phyloP scores from a whole-genome alignment of 306 rosid species.

The Boehmeria nivea region DNA sequence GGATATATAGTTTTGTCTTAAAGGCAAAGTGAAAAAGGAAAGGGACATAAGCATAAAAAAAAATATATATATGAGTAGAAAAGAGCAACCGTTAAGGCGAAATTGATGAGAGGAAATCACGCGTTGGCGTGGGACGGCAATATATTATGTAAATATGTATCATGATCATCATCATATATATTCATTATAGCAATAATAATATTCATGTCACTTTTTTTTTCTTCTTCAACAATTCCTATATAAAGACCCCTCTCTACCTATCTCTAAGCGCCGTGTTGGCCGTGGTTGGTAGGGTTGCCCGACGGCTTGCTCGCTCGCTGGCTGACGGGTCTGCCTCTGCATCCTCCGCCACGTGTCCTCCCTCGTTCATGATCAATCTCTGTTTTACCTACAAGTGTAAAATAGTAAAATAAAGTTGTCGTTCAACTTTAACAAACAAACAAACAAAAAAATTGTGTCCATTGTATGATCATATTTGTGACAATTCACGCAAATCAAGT shows the following conservation, averaged over 20 bases:
- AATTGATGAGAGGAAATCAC: constrained; percentile 42
- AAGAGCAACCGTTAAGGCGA: constrained; percentile 17
- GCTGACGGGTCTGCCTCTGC: background rate
- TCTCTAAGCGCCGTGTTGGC: too few species aligned
- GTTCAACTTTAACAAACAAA: background rate
- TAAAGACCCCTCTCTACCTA: too few species aligned
- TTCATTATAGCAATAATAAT: background rate
- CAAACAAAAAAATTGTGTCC: too few species aligned
- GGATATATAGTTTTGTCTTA: background rate
- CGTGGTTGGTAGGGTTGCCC: too few species aligned
- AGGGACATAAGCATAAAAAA: constrained; percentile 10
- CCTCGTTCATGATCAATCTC: background rate
- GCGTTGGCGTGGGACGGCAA: constrained; percentile 34
- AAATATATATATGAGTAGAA: too few species aligned
- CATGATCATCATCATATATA: too few species aligned
- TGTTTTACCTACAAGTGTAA: background rate
- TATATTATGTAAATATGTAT: too few species aligned
- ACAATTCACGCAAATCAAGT: too few species aligned
- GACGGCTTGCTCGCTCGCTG: too few species aligned
- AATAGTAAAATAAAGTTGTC: background rate
- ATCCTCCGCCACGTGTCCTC: constrained; percentile 6
- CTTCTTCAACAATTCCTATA: background rate
- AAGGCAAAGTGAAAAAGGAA: background rate
- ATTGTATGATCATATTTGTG: too few species aligned
- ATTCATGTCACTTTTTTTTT: background rate